Evolutionary conservation across 257 asterid genomes (phyloP).

Genomic region (Lavandula angustifolia): DNA sequence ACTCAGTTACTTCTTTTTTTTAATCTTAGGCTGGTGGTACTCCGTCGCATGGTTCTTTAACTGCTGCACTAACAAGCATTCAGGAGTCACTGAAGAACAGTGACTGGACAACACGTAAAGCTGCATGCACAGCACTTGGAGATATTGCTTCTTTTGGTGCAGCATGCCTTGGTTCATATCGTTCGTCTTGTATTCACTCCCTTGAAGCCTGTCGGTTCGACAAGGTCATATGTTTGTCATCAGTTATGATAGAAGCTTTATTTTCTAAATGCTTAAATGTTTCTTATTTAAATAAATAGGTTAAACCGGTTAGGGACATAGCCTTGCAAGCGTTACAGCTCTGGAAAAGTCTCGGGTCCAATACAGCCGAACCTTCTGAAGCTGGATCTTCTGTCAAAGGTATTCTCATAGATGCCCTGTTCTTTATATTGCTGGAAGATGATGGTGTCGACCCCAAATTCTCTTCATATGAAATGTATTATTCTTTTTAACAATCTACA

Average conservation of each 20-base stretch:
- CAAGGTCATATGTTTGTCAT: constrained; percentile 55
- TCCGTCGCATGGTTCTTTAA: constrained; percentile 54
- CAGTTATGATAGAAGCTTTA: constrained; percentile 26
- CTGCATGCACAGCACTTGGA: constrained; percentile 80
- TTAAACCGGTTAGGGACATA: constrained; percentile 88
- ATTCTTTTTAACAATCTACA: not conserved
- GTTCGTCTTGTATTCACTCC: constrained; percentile 60
- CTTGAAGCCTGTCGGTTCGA: constrained; percentile 97
- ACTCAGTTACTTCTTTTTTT: constrained; percentile 26
- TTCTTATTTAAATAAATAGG: constrained; percentile 46
- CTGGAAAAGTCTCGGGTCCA: constrained; percentile 72
- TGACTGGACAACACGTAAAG: constrained; percentile 93
- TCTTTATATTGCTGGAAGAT: constrained; percentile 28
- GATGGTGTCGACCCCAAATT: constrained; percentile 19
- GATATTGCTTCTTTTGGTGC: constrained; percentile 86
- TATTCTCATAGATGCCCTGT: constrained; percentile 28
- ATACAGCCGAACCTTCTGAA: constrained; percentile 89
- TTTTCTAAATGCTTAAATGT: constrained; percentile 32
- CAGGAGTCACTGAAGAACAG: constrained; percentile 79
- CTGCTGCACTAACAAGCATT: constrained; percentile 74
- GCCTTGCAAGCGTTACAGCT: constrained; percentile 87
- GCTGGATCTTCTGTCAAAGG: constrained; percentile 88
- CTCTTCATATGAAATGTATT: not conserved
- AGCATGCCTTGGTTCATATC: constrained; percentile 63
- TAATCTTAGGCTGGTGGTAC: constrained; percentile 89